Percentiles rank a stretch among this genome's conserved stretches.
phyloP scores from a whole-genome alignment of 805 yeast genomes.

The Wickerhamiella kurtzmanii region DNA sequence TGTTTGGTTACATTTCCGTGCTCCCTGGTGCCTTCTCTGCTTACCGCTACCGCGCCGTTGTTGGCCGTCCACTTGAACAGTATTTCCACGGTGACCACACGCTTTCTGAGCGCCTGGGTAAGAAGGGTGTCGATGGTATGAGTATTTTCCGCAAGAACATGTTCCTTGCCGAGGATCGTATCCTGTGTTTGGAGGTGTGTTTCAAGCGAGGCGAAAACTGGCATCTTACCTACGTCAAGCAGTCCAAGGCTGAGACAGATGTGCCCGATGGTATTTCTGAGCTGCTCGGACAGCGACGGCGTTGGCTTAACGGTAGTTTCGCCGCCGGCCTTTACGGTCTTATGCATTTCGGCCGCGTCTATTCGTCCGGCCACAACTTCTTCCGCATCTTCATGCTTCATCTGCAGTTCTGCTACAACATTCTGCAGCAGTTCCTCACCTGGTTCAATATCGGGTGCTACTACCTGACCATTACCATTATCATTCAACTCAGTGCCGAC shows the following conservation, averaged over 20 bases:
- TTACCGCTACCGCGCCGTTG: slow-evolving; percentile 44
- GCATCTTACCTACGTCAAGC: slow-evolving; percentile 50
- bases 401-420: slow-evolving; percentile 43
- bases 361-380: slow-evolving; percentile 40
- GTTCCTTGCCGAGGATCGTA: slow-evolving; percentile 60
- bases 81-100: slow-evolving; percentile 56
- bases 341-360: slow-evolving; percentile 42
- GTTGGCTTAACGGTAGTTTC: slow-evolving; percentile 60
- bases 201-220: slow-evolving; percentile 45
- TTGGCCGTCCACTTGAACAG: slow-evolving; percentile 51
- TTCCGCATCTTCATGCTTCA: slow-evolving; percentile 39
- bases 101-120: slow-evolving; percentile 32
- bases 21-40: slow-evolving; percentile 62
- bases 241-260: slow-evolving; percentile 54
- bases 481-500: slow-evolving; percentile 35
- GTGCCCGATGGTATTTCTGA: slow-evolving; percentile 52
- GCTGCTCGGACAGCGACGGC: slow-evolving; percentile 48
- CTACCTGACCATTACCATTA: slow-evolving; percentile 48
- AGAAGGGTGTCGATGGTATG: slow-evolving; percentile 44
- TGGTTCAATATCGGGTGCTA: slow-evolving; percentile 56
- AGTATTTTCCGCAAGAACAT: slow-evolving; percentile 53
- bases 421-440: slow-evolving; percentile 39
- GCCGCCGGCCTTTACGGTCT: slow-evolving; percentile 46
- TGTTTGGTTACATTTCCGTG: slow-evolving; percentile 51
- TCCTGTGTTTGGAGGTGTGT: slow-evolving; percentile 50